Base-by-base conservation (phyloP, 139 green algal genomes). In the Chlorella vulgaris region DNA sequence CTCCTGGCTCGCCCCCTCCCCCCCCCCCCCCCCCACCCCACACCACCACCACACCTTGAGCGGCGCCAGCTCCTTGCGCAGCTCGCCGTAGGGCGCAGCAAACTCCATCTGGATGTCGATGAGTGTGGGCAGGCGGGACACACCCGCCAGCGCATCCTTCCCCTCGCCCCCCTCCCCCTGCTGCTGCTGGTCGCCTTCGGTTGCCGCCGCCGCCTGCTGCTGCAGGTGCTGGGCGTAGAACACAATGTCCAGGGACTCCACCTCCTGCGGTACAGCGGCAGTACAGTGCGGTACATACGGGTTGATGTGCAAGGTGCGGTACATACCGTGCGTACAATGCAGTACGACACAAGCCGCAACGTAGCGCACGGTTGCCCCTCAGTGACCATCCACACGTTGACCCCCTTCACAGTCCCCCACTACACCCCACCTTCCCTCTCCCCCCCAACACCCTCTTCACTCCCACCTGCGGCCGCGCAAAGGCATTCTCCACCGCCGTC, bases 21-120 rank as follows among this genome's bases (percentile, higher is more conserved):
- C n/a, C n/a, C n/a, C n/a, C n/a, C n/a, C n/a, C n/a, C n/a, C n/a
- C n/a, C n/a, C n/a, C n/a, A n/a, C n/a, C n/a, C n/a, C n/a, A n/a
- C n/a, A n/a, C n/a, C n/a, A n/a, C n/a, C n/a, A n/a, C n/a, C n/a
- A n/a, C n/a, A 83, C 68, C 67, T 70, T 62, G 50, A 50, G 65
- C 38, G 43, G 68, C 73, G 69, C 35, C 31, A 83, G 35, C 77
- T 42, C 33, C 7, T 13, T 74, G 4, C 92, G 76, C 67, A 96
- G 60, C 53, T 95, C 92, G 0, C 58, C 82, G 63, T 87, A 93
- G 13, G 90, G 92, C 40, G 38, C 42, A 38, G 88, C 68, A 63
- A 95, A 85, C 90, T 96, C 92, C 66, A 91, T 76, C 33, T 85
- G 69, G 39, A 95, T 90, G 85, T 96, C 92, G 4, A 93, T 85